Base-by-base conservation (phyloP, 164 flowering plant genomes). In the Annona squamosa region DNA sequence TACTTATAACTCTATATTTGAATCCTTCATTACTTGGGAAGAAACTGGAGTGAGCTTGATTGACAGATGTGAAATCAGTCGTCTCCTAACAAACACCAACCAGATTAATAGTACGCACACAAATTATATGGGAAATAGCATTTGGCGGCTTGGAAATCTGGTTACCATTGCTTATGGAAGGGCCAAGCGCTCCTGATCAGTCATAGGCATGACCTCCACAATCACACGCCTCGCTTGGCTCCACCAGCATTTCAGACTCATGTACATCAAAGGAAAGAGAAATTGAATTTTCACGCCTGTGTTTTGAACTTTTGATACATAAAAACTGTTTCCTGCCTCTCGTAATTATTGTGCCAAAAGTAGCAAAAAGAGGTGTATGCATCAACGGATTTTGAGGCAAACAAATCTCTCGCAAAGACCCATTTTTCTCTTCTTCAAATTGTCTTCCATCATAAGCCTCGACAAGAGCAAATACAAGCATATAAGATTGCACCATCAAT, bases 401-500 rank as follows among this genome's bases (percentile, higher is more conserved):
- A 52, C 13, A 52, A 16, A 10, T 52, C 59, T 16, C 59, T 52
- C 9, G 13, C 9, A 9, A 16, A 16, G 59, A 52, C 59, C 59
- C 59, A 52, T 6, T 52, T 26, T 5, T 52, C 59, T 52, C 59
- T 52, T 52, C 59, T 52, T 52, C 59, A 12, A 5, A 26, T 26
- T 1, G 37, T 26, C 37, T 26, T 26, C 37, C 37, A 26, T 26
- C 37, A 26, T 26, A 26, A 26, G 1, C 59, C 13, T 2, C 44
- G 16, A 67, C 43, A 52, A 46, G 46, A 68, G 48, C 12, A 45
- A 45, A 46, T 68, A 45, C 70, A 46, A 46, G 70, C 46, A 18
- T 68, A 68, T 52, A 68, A 68, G 70, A 68, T 47, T 46, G 3
- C 42, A 42, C n/a, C 46, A 66, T 12, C 68, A 66, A 37, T 42